phyloP scores from a whole-genome alignment of 2,329 filamentous ascomycete species.

The Paecilomyces fulvus region DNA sequence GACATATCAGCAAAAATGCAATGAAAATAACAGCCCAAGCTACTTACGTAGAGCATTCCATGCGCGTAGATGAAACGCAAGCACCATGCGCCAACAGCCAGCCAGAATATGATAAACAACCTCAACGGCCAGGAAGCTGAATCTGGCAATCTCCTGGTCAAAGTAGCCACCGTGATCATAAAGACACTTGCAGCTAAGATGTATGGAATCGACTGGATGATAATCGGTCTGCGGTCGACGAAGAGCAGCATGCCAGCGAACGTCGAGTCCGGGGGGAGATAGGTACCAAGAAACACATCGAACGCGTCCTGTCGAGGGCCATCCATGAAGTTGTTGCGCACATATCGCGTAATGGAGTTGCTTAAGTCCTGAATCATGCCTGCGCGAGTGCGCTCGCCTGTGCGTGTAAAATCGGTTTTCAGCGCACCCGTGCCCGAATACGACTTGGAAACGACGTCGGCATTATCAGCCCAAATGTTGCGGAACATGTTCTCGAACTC shows the following conservation, averaged over 20 bases:
- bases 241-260: constrained; percentile 69
- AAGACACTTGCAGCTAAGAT: constrained; percentile 78
- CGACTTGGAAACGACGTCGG: constrained; percentile 82
- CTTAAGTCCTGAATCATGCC: constrained; percentile 80
- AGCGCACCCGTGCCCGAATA: constrained; percentile 95
- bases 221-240: constrained; percentile 71
- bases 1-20: constrained; percentile 4
- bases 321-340: constrained; percentile 89
- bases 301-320: constrained; percentile 92
- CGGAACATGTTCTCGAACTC: constrained; percentile 87
- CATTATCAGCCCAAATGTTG: constrained; percentile 97
- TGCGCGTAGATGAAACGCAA: constrained; percentile 70
- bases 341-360: constrained; percentile 82
- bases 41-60: constrained; percentile 87
- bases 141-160: constrained; percentile 63
- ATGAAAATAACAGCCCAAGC: not conserved
- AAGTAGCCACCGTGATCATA: constrained; percentile 65
- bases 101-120: constrained; percentile 72
- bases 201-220: constrained; percentile 92
- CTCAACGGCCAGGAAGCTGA: constrained; percentile 72
- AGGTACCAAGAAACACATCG: constrained; percentile 83
- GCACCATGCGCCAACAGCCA: constrained; percentile 61
- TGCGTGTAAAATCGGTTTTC: constrained; percentile 97
- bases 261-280: constrained; percentile 64
- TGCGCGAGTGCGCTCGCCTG: constrained; percentile 74